Evolutionary conservation across 169 alveolate genomes (phyloP), one percentile per base, ranked within the genome.

Genomic region (Cryptosporidium ubiquitum): DNA sequence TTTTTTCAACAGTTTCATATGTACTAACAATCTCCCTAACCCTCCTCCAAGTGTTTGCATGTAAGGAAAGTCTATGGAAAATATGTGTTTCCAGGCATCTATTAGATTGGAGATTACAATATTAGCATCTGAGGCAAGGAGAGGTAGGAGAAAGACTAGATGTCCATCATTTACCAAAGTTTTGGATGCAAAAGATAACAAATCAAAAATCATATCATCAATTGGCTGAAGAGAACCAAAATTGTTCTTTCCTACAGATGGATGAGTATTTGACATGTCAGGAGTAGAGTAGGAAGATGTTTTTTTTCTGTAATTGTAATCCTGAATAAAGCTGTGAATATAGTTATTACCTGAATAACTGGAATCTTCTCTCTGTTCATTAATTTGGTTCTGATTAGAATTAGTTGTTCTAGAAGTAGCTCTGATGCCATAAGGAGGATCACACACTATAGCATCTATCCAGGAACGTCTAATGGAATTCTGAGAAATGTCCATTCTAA

Each of bases 361-460:
- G 12, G 18, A 26, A 9, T 5, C 44, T 20, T 42, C 39, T 26
- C 16, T 37, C 14, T 29, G 37, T 18, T 51, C 61, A 16, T 18
- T 23, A 10, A 12, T 3, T 26, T 23, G 66, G 29, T 10, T 55
- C 10, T 26, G 12, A 37, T 69, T 31, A 14, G 51, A 26, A 9
- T 74, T 42, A 14, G 95, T 85, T 47, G 94, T 92, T 85, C 95
- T 91, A 0, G 94, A 91, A 14, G 91, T 86, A n/a, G 98, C 98
- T 75, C 97, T 93, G 52, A 95, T 95, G 1, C 99, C 99, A 93
- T 98, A 98, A 23, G 99, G 99, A 26, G 99, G 99, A 85, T 98
- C 99, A 57, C 99, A 95, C 33, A 98, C 94, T 35, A 98, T 96
- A 5, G 98, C 97, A 95, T 98, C 99, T 68, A 98, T 96, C 94